phyloP scores from a whole-genome alignment of 176 grass and related monocot genomes.

The Lolium perenne region DNA sequence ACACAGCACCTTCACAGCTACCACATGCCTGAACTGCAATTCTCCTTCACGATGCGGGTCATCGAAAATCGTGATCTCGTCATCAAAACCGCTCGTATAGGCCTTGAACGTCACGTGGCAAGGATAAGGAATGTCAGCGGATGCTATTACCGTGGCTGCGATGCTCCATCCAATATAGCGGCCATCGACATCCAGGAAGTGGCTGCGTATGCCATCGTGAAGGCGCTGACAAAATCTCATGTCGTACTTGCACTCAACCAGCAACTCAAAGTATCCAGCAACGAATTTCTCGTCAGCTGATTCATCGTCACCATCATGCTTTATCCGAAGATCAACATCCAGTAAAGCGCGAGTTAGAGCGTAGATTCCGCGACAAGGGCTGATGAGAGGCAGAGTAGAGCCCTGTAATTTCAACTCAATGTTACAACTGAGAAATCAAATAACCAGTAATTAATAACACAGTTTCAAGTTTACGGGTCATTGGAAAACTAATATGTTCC shows the following conservation, averaged over 20 bases:
- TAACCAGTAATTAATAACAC: background rate
- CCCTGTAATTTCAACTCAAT: slow-evolving; percentile 11
- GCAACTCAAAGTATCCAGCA: background rate
- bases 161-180: background rate
- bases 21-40: background rate
- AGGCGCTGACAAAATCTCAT: background rate
- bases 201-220: background rate
- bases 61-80: background rate
- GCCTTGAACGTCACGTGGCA: background rate
- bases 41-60: background rate
- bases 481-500: background rate
- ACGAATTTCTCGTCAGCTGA: background rate
- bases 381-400: background rate
- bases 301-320: background rate
- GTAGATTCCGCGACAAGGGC: slow-evolving; percentile 1
- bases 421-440: slow-evolving; percentile 7
- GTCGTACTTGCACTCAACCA: background rate
- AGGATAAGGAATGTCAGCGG: background rate
- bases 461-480: background rate
- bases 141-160: background rate
- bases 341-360: background rate
- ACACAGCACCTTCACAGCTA: background rate
- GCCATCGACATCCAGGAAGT: background rate
- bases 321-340: slow-evolving; percentile 8
- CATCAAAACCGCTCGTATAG: background rate